Evolutionary conservation across 2,329 filamentous ascomycete genomes (phyloP).

Genomic region (Cladosporium cucumerinum): DNA sequence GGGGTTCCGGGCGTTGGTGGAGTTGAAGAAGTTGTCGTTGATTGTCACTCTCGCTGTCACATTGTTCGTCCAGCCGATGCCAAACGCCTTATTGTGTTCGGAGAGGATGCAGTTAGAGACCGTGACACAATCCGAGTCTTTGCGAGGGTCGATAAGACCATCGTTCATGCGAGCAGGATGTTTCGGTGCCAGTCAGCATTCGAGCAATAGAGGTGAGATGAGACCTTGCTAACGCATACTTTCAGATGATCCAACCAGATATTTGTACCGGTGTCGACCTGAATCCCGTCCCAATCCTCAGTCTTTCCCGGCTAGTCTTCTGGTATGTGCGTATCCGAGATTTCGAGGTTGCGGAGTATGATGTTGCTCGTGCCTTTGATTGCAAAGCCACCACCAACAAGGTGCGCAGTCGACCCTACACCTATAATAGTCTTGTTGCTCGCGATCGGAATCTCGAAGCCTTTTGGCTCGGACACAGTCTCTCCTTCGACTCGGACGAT

Average conservation of each 20-base stretch:
- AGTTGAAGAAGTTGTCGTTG: slow-evolving; percentile 28
- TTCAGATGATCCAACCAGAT: slow-evolving; percentile 28
- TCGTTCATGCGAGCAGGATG: slow-evolving; percentile 23
- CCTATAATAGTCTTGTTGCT: slow-evolving; percentile 29
- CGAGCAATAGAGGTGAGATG: neutral
- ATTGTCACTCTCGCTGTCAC: slow-evolving; percentile 26
- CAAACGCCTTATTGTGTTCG: slow-evolving; percentile 29
- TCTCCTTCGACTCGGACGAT: slow-evolving; percentile 24
- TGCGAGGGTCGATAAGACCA: slow-evolving; percentile 25
- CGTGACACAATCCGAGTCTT: slow-evolving; percentile 27
- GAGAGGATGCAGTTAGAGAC: slow-evolving; percentile 25
- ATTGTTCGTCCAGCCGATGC: slow-evolving; percentile 28
- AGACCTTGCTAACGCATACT: neutral
- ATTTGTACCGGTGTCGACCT: slow-evolving; percentile 25
- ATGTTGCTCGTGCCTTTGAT: slow-evolving; percentile 24
- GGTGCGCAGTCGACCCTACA: slow-evolving; percentile 22
- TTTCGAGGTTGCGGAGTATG: slow-evolving; percentile 26
- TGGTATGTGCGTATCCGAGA: slow-evolving; percentile 18
- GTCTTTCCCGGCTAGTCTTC: slow-evolving; percentile 23
- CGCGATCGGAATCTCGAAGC: slow-evolving; percentile 23
- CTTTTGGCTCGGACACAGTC: slow-evolving; percentile 22
- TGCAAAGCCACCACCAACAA: slow-evolving; percentile 24
- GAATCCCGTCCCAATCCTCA: slow-evolving; percentile 28
- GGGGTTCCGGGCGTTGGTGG: slow-evolving; percentile 24
- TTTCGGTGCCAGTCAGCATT: neutral